Evolutionary conservation across 2,329 filamentous ascomycete genomes (phyloP).

Genomic region (Diaporthe nobilis): DNA sequence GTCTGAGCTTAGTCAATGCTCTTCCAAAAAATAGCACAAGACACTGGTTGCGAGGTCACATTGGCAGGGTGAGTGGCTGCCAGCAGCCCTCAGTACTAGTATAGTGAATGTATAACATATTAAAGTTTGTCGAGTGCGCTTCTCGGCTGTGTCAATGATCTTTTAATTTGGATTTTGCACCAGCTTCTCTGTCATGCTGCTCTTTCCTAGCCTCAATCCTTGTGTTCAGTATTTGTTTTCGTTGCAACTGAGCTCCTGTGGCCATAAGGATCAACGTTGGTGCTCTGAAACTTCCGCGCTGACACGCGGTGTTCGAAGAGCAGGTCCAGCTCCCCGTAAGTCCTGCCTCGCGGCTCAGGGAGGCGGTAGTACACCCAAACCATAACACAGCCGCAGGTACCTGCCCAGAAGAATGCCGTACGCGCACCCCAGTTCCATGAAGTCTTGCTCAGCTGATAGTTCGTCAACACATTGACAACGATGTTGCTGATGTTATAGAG

Average conservation of each 20-base stretch:
- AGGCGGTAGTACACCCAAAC: conserved; percentile 86
- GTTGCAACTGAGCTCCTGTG: conserved; percentile 64
- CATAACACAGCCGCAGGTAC: conserved; percentile 79
- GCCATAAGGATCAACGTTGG: conserved; percentile 69
- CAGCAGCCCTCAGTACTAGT: too few species aligned
- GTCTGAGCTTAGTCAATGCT: too few species aligned
- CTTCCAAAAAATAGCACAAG: too few species aligned
- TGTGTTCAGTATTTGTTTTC: background rate
- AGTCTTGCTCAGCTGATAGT: conserved; percentile 91
- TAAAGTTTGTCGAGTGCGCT: too few species aligned
- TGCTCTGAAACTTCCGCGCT: conserved; percentile 79
- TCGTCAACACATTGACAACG: conserved; percentile 84
- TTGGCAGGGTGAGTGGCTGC: too few species aligned
- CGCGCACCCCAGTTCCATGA: conserved; percentile 92
- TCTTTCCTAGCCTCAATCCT: background rate
- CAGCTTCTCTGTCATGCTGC: background rate
- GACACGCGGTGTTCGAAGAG: conserved; percentile 82
- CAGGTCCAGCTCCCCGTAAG: conserved; percentile 88
- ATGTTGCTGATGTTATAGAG: conserved; percentile 88
- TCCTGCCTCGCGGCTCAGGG: conserved; percentile 83
- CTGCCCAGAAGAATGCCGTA: conserved; percentile 87
- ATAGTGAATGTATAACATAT: too few species aligned
- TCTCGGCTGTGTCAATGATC: too few species aligned
- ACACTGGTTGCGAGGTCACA: too few species aligned
- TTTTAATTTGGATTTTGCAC: too few species aligned